phyloP scores from a whole-genome alignment of 495 filamentous ascomycete genomes.

The Penicillium atrosanguineum region DNA sequence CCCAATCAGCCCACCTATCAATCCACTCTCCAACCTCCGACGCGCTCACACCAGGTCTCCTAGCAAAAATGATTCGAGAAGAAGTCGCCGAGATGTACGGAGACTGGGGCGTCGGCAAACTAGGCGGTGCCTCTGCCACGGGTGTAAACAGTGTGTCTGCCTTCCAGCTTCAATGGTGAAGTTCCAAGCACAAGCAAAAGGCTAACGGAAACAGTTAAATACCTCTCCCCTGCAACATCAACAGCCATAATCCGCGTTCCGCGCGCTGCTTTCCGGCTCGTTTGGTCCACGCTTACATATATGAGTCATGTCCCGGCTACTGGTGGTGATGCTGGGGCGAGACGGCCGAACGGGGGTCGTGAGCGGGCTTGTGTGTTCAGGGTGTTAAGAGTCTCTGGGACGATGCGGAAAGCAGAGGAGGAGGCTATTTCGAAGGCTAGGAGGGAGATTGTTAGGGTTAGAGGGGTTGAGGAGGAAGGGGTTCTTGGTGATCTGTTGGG shows the following conservation, averaged over 20 bases:
- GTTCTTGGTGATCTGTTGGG: slow-evolving; percentile 40
- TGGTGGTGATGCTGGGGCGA: neutral
- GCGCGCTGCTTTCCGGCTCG: slow-evolving; percentile 74
- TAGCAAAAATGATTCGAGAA: slow-evolving; percentile 66
- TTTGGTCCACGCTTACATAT: slow-evolving; percentile 86
- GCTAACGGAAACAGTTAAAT: slow-evolving; percentile 66
- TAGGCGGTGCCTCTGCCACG: slow-evolving; percentile 52
- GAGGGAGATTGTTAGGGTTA: slow-evolving; percentile 63
- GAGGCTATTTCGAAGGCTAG: slow-evolving; percentile 78
- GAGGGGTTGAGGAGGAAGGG: slow-evolving; percentile 42
- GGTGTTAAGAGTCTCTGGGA: slow-evolving; percentile 90
- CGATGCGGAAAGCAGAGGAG: slow-evolving; percentile 87
- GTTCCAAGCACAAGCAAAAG: neutral
- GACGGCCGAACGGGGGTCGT: slow-evolving; percentile 32
- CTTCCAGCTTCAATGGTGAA: neutral
- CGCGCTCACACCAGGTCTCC: slow-evolving; percentile 56
- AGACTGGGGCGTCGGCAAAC: slow-evolving; percentile 77
- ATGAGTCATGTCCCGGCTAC: slow-evolving; percentile 64
- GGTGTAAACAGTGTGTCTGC: slow-evolving; percentile 59
- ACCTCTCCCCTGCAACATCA: slow-evolving; percentile 86
- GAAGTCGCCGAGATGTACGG: slow-evolving; percentile 74
- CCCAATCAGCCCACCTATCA: slow-evolving; percentile 46
- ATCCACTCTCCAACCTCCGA: slow-evolving; percentile 76
- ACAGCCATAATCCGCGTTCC: slow-evolving; percentile 85
- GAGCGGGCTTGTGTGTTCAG: slow-evolving; percentile 66